These are phyloP conservation scores for Eutrema heterophyllum DNA, from an alignment of 345 rosid genomes.

Conservation along the genomic window DNA sequence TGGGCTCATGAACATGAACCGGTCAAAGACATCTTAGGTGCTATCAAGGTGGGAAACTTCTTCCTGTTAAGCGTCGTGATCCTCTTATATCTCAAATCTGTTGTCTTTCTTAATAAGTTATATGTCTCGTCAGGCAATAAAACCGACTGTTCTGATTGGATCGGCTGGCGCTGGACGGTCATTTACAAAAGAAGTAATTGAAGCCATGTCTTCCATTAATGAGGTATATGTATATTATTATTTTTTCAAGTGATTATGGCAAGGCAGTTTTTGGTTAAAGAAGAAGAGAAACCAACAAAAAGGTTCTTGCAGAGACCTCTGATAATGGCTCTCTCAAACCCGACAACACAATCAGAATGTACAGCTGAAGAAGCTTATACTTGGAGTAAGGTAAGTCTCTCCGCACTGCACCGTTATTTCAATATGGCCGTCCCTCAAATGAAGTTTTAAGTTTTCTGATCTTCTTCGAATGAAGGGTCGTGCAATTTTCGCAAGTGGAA, in stretches of 20 bases:
- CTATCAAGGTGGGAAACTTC: slow-evolving; percentile 60
- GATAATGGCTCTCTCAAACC: slow-evolving; percentile 95
- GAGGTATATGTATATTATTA: slow-evolving; percentile 40
- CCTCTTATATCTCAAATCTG: neutral
- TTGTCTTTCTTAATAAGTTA: neutral
- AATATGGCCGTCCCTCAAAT: neutral
- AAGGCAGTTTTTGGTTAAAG: neutral
- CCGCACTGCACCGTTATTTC: neutral
- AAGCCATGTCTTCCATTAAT: slow-evolving; percentile 76
- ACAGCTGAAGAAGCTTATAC: slow-evolving; percentile 96
- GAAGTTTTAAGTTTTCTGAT: neutral
- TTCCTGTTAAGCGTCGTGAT: neutral
- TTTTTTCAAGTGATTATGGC: neutral
- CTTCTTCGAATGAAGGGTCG: slow-evolving; percentile 28
- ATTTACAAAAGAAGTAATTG: slow-evolving; percentile 85
- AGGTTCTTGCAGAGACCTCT: slow-evolving; percentile 67
- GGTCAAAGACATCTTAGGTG: slow-evolving; percentile 58
- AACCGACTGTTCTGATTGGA: slow-evolving; percentile 82
- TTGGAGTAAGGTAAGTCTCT: slow-evolving; percentile 65
- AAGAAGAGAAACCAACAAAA: neutral
- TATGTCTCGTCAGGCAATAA: slow-evolving; percentile 53
- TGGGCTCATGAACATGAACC: slow-evolving; percentile 98
- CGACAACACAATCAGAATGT: slow-evolving; percentile 95
- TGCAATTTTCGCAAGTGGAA: no score
- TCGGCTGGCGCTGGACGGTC: slow-evolving; percentile 84